Percentiles rank a stretch among this genome's conserved stretches.
phyloP scores from a whole-genome alignment of 495 filamentous ascomycete species.

The Penicillium maclennaniae region DNA sequence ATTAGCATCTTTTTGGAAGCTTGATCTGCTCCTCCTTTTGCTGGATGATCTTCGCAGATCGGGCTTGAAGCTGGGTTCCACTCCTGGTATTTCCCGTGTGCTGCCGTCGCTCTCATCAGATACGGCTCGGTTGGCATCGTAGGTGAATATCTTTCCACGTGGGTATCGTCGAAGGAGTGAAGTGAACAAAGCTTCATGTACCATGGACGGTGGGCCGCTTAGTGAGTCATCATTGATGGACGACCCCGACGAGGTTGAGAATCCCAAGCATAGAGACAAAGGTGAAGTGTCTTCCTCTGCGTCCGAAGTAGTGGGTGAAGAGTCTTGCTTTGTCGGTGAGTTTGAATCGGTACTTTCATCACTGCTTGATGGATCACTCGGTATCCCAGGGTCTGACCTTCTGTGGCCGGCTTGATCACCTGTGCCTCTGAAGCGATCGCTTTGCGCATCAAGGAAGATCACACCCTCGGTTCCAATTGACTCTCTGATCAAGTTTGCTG shows the following conservation, averaged over 20 bases:
- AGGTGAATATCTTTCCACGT: constrained; percentile 56
- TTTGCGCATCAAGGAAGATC: constrained; percentile 47
- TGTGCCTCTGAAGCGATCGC: constrained; percentile 12
- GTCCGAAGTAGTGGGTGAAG: background rate
- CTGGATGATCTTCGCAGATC: constrained; percentile 37
- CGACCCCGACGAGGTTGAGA: constrained; percentile 15
- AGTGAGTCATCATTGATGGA: constrained; percentile 19
- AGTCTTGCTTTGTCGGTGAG: background rate
- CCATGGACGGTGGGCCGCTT: constrained; percentile 32
- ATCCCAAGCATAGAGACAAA: constrained; percentile 14
- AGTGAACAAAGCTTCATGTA: constrained; percentile 15
- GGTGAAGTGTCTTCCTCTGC: background rate
- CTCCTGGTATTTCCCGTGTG: background rate
- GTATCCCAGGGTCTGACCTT: constrained; percentile 1
- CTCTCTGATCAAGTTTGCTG: constrained; percentile 48
- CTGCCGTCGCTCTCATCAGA: constrained; percentile 20
- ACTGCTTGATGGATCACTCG: constrained; percentile 7
- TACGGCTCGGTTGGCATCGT: constrained; percentile 37
- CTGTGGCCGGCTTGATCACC: constrained; percentile 5
- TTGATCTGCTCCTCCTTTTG: constrained; percentile 15
- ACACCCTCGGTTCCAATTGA: constrained; percentile 51
- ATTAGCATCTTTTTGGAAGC: constrained; percentile 16
- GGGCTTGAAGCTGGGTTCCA: background rate
- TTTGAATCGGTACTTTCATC: constrained; percentile 16
- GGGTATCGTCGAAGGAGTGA: constrained; percentile 50